Evolutionary conservation across 139 green algal species (phyloP).

Genomic region (Coccomyxa sp.): DNA sequence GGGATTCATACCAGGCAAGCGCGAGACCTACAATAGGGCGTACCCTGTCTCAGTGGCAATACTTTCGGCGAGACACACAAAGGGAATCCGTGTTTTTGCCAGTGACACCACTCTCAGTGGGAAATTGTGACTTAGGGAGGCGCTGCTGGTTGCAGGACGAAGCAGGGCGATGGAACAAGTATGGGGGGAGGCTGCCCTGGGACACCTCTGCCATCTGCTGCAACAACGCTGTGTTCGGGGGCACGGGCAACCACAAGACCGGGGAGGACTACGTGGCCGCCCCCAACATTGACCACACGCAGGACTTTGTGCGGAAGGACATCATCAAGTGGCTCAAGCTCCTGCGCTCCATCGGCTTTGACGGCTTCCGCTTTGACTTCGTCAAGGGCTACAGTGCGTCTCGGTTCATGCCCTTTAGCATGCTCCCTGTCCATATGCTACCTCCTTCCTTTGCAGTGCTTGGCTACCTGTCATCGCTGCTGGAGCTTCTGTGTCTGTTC

Average conservation of each 20-base stretch:
- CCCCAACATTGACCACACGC: constrained; percentile 93
- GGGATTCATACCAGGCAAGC: too few relatives aligned
- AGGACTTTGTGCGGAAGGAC: constrained; percentile 63
- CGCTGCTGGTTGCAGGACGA: constrained; percentile 68
- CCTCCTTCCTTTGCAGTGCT: too few relatives aligned
- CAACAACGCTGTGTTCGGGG: constrained; percentile 86
- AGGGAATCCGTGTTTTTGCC: too few relatives aligned
- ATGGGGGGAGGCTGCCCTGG: constrained; percentile 90
- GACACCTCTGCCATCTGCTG: constrained; percentile 74
- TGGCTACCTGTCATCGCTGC: too few relatives aligned
- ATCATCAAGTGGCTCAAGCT: constrained; percentile 83
- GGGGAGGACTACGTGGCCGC: constrained; percentile 87
- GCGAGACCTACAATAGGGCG: too few relatives aligned
- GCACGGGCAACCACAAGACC: constrained; percentile 68
- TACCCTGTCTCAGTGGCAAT: too few relatives aligned
- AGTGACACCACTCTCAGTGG: too few relatives aligned
- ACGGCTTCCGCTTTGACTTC: constrained; percentile 95
- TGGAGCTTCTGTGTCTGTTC: too few relatives aligned
- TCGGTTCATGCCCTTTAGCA: too few relatives aligned
- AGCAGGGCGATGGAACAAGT: constrained; percentile 82
- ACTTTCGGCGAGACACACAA: too few relatives aligned
- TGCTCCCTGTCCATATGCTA: too few relatives aligned
- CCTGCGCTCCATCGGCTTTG: constrained; percentile 85
- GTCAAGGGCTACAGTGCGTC: constrained; percentile 68
- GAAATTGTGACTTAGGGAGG: too few relatives aligned